Conservation (phyloP, 169 alveolate genomes). For the Babesia ovis region DNA sequence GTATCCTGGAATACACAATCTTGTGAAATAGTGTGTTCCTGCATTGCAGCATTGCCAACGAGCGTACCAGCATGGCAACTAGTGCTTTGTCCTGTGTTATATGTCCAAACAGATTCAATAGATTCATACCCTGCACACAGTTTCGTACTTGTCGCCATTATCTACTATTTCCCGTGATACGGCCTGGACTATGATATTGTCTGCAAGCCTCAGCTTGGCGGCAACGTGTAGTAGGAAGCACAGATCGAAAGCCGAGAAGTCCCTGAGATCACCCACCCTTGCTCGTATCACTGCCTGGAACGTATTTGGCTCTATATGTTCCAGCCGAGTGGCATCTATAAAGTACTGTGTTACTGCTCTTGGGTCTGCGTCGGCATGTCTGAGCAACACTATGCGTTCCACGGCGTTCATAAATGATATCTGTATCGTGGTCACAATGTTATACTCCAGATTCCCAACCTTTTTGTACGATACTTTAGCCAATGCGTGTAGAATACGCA, state of each 20-base stretch:
- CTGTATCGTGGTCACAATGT: conserved; percentile 1
- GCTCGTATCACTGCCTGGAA: conserved; percentile 45
- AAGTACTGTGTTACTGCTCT: conserved; percentile 60
- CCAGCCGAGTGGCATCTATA: conserved; percentile 50
- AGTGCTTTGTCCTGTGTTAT: conserved; percentile 35
- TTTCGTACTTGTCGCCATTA: conserved; percentile 22
- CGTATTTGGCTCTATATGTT: conserved; percentile 41
- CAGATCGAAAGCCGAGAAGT: conserved; percentile 59
- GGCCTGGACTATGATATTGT: conserved; percentile 26
- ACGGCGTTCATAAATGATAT: conserved; percentile 46
- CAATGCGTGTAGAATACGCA: conserved; percentile 52
- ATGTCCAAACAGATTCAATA: background rate
- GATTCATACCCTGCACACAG: conserved; percentile 37
- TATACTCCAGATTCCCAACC: conserved; percentile 11
- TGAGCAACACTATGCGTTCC: conserved; percentile 42
- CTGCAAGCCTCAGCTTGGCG: conserved; percentile 52
- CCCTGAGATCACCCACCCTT: conserved; percentile 8
- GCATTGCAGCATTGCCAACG: conserved; percentile 53
- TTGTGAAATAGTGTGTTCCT: conserved; percentile 24
- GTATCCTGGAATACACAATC: conserved; percentile 33
- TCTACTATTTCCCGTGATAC: conserved; percentile 6
- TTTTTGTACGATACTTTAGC: conserved; percentile 62
- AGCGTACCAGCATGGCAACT: conserved; percentile 61
- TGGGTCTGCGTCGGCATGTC: conserved; percentile 29
- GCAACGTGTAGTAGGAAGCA: conserved; percentile 64